A percentile compares a stretch with the other conserved stretches of the same genome.
Evolutionary conservation across 1,284 basidiomycete species (phyloP).

Genomic region (Cutaneotrichosporon sp.): DNA sequence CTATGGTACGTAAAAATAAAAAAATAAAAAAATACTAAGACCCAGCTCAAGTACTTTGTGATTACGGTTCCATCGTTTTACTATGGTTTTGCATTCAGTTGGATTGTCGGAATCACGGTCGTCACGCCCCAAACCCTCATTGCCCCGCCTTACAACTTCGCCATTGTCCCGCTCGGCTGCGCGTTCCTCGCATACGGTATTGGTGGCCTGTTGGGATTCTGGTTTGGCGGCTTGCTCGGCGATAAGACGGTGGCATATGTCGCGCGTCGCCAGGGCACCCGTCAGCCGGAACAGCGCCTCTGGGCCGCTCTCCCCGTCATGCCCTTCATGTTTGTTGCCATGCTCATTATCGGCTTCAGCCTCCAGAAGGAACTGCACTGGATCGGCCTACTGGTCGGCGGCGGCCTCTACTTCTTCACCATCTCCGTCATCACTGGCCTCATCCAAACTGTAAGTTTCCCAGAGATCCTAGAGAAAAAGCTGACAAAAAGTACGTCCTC

Average conservation of each 20-base stretch:
- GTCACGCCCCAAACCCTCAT: constrained; percentile 45
- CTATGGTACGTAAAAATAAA: constrained; percentile 23
- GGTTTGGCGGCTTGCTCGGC: constrained; percentile 44
- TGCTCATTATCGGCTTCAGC: constrained; percentile 43
- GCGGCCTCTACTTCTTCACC: constrained; percentile 45
- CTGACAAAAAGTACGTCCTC: constrained; percentile 38
- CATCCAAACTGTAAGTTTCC: constrained; percentile 22
- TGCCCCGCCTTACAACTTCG: constrained; percentile 45
- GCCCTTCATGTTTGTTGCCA: constrained; percentile 39
- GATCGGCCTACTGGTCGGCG: constrained; percentile 48
- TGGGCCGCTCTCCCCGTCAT: constrained; percentile 35
- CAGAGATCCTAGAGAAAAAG: too few species aligned
- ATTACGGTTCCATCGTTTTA: constrained; percentile 43
- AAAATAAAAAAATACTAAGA: too few species aligned
- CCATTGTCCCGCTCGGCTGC: constrained; percentile 38
- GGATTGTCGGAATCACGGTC: constrained; percentile 48
- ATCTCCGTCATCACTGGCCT: constrained; percentile 35
- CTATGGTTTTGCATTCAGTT: constrained; percentile 46
- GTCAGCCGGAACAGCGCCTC: constrained; percentile 50
- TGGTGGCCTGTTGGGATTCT: constrained; percentile 47
- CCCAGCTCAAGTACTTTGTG: constrained; percentile 25
- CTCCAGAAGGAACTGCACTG: constrained; percentile 41
- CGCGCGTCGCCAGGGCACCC: constrained; percentile 34
- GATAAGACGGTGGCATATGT: constrained; percentile 44
- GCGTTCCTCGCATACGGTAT: constrained; percentile 47